phyloP scores from a whole-genome alignment of 768 basidiomycete genomes.

The Boletales sp. region DNA sequence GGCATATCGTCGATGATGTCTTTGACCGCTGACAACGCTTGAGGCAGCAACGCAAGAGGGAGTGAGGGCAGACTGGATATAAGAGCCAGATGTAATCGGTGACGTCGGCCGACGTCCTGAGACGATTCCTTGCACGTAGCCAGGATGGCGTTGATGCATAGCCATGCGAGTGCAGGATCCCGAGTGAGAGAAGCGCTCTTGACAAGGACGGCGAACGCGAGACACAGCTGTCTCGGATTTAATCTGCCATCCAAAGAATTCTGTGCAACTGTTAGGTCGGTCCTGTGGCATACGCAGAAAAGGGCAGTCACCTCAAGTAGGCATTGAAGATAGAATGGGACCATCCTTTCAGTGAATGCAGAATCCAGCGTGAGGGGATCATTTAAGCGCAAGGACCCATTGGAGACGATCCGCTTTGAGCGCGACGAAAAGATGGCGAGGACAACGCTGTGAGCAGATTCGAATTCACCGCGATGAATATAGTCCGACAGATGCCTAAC shows the following conservation, averaged over 20 bases:
- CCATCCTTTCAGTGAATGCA: constrained; percentile 50
- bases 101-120: constrained; percentile 28
- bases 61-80: constrained; percentile 65
- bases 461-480: constrained; percentile 69
- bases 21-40: constrained; percentile 48
- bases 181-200: constrained; percentile 49
- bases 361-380: constrained; percentile 18
- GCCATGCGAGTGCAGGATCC: constrained; percentile 55
- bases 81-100: constrained; percentile 62
- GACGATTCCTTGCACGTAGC: constrained; percentile 36
- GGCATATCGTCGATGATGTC: constrained; percentile 32
- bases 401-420: constrained; percentile 36
- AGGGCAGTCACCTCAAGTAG: constrained; percentile 57
- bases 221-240: constrained; percentile 59
- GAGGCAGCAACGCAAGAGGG: constrained; percentile 52
- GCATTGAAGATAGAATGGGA: constrained; percentile 71
- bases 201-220: constrained; percentile 74
- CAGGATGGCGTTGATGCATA: constrained; percentile 59
- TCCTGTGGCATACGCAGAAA: neutral
- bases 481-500: constrained; percentile 58
- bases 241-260: constrained; percentile 62
- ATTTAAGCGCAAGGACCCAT: constrained; percentile 2
- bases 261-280: constrained; percentile 31
- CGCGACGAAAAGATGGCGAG: constrained; percentile 68
- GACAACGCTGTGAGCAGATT: constrained; percentile 83